Conservation (phyloP, 176 grass and related monocot species). For the Pontederia crassipes region DNA sequence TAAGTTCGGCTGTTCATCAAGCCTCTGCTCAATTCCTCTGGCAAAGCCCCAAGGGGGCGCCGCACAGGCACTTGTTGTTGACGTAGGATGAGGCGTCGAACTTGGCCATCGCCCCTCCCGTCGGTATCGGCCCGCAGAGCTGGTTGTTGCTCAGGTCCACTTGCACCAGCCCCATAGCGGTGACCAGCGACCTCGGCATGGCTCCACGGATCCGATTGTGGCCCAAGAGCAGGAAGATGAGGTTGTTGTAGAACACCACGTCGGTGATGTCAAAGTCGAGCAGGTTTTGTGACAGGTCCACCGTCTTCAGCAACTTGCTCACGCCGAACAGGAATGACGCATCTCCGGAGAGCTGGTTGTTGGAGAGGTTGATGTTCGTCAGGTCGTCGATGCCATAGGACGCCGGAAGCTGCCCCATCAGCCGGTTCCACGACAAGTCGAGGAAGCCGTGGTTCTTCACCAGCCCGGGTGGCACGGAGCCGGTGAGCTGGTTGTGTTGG, state of each 20-base stretch:
- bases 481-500: too few relatives aligned
- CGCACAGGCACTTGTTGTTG: constrained; percentile 42
- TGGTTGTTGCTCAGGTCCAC: constrained; percentile 39
- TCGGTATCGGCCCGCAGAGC: constrained; percentile 38
- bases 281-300: constrained; percentile 30
- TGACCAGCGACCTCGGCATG: constrained; percentile 27
- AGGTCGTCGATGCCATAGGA: neutral
- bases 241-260: constrained; percentile 5
- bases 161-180: constrained; percentile 1
- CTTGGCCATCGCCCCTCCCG: constrained; percentile 26
- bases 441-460: constrained; percentile 14
- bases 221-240: constrained; percentile 15
- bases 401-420: constrained; percentile 22
- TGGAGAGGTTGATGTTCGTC: neutral
- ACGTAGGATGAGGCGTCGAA: constrained; percentile 24
- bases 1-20: too few relatives aligned
- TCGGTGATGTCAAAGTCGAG: neutral
- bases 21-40: too few relatives aligned
- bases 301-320: neutral
- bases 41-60: constrained; percentile 29
- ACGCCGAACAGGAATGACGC: constrained; percentile 31
- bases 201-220: constrained; percentile 29
- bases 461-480: constrained; percentile 13
- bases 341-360: neutral
- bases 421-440: constrained; percentile 24